Conservation (phyloP, 129 eudicot species). For the Saposhnikovia divaricata region DNA sequence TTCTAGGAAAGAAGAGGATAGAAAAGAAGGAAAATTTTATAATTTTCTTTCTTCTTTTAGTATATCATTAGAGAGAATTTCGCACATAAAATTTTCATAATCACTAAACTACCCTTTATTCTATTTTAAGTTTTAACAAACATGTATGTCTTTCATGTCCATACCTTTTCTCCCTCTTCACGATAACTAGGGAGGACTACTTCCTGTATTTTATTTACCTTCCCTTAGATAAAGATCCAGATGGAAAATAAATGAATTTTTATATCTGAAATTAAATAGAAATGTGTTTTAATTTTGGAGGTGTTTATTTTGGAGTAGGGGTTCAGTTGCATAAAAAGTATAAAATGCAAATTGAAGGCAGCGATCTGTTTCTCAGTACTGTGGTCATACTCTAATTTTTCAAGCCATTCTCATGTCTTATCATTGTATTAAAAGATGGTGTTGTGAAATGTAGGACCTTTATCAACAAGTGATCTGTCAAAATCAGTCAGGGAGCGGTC, state of each 20-base stretch:
- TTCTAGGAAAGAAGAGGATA: no score
- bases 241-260: background rate
- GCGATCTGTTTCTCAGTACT: background rate
- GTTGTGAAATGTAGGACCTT: constrained; percentile 46
- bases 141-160: no score
- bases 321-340: background rate
- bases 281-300: background rate
- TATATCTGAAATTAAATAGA: background rate
- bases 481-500: constrained; percentile 40
- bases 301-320: background rate
- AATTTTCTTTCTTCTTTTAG: no score
- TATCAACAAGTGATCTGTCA: constrained; percentile 41
- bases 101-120: no score
- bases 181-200: no score
- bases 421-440: constrained; percentile 5
- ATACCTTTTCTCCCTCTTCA: no score
- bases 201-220: no score
- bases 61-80: no score
- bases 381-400: background rate
- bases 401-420: background rate
- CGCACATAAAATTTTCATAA: no score
- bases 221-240: background rate
- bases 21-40: no score
- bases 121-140: no score
- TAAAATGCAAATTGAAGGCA: background rate